A percentile compares a stretch with the other conserved stretches of the same genome.
These are phyloP conservation scores for Cryptomeria japonica DNA, from an alignment of 75 land plant species.

Conservation along the genomic window DNA sequence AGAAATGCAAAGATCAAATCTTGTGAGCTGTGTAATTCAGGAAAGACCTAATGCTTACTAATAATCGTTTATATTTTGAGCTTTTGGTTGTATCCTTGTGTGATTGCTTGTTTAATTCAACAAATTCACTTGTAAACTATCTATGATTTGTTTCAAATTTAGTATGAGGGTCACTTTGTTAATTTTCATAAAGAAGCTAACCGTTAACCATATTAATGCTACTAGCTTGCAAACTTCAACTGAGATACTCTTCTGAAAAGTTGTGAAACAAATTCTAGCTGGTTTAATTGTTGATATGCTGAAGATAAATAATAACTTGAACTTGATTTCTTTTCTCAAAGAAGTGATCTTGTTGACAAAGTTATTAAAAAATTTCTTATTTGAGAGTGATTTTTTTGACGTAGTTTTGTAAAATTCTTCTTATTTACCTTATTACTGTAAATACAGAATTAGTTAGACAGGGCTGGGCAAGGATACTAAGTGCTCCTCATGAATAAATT, in stretches of 20 bases:
- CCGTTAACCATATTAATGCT: neutral
- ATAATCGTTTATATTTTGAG: neutral
- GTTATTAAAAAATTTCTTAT: too few species aligned
- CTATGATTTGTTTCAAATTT: neutral
- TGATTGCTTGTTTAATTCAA: neutral
- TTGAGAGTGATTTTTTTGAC: too few species aligned
- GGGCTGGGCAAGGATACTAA: neutral
- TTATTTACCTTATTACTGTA: too few species aligned
- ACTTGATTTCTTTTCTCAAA: too few species aligned
- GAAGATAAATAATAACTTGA: too few species aligned
- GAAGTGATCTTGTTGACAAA: too few species aligned
- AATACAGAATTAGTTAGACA: too few species aligned
- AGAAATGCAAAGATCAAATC: conserved; percentile 94
- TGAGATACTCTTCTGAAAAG: neutral
- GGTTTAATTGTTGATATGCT: neutral
- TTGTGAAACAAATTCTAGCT: neutral
- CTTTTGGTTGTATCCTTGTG: neutral
- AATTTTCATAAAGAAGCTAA: neutral
- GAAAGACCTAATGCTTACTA: conserved; percentile 25
- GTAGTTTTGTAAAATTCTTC: too few species aligned
- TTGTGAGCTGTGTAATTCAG: conserved; percentile 82
- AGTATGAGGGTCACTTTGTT: neutral
- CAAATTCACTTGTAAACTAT: neutral
- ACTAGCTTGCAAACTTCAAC: neutral
- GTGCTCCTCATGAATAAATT: neutral